Percentiles rank a stretch among this genome's conserved stretches.
Conservation (phyloP, 352 stramenopile genomes). For the Pythium oligandrum region DNA sequence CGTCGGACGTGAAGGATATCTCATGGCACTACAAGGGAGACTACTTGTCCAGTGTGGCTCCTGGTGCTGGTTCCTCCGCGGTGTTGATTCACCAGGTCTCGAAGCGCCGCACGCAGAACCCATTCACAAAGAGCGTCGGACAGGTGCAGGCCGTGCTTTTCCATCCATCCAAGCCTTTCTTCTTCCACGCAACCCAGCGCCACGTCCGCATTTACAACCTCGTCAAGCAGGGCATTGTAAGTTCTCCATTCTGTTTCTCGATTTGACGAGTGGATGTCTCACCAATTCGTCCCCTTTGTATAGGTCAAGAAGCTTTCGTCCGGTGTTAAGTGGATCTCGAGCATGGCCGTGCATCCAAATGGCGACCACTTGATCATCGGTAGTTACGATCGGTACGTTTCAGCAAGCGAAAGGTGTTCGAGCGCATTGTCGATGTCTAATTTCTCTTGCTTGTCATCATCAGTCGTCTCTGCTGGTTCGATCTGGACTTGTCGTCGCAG, state of each 20-base stretch:
- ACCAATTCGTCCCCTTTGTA: background rate
- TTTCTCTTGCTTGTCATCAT: background rate
- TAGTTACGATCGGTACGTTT: constrained; percentile 91
- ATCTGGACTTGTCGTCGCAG: constrained; percentile 96
- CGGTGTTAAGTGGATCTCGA: constrained; percentile 99
- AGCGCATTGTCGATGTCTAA: background rate
- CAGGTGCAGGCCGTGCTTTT: constrained; percentile 96
- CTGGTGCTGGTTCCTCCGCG: constrained; percentile 81
- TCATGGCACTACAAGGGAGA: constrained; percentile 99
- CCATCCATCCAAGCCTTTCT: constrained; percentile 98
- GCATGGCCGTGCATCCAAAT: constrained; percentile 96
- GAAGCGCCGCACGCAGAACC: constrained; percentile 95
- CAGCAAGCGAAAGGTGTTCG: background rate
- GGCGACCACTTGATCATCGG: constrained; percentile 98
- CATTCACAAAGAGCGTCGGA: constrained; percentile 94
- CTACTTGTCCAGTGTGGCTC: constrained; percentile 96
- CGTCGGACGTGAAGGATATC: constrained; percentile 89
- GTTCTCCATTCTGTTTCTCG: background rate
- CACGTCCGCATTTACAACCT: constrained; percentile 99
- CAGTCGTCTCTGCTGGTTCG: constrained; percentile 97
- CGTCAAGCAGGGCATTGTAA: constrained; percentile 93
- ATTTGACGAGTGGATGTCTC: background rate
- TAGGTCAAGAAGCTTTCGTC: constrained; percentile 96
- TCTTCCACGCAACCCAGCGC: constrained; percentile 99
- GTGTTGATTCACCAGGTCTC: constrained; percentile 99